These are phyloP conservation scores for Termitomyces sp. DNA, from an alignment of 768 basidiomycete genomes.

Conservation along the genomic window DNA sequence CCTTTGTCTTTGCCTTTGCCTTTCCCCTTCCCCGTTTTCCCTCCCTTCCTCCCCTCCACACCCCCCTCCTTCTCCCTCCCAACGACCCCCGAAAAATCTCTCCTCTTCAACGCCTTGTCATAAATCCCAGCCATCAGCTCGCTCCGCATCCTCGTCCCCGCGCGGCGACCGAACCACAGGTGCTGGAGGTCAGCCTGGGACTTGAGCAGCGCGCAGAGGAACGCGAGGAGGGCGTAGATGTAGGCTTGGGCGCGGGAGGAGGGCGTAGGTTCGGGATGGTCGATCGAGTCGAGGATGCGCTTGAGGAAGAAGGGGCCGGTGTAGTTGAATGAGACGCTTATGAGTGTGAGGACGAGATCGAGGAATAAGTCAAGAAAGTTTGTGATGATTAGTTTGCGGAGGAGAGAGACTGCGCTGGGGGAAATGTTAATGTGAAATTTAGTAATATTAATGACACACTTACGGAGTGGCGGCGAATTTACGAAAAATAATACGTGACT, in stretches of 20 bases:
- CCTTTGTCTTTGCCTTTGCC: background rate
- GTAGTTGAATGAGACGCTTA: conserved; percentile 76
- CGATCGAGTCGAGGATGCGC: conserved; percentile 58
- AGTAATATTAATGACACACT: conserved; percentile 8
- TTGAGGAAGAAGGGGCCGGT: conserved; percentile 84
- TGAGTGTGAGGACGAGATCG: conserved; percentile 64
- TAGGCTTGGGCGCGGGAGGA: conserved; percentile 36
- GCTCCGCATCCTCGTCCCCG: conserved; percentile 62
- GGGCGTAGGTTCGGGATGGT: conserved; percentile 34
- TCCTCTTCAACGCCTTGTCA: conserved; percentile 81
- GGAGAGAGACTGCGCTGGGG: conserved; percentile 25
- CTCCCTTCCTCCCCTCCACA: conserved; percentile 36
- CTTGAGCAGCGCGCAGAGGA: conserved; percentile 57
- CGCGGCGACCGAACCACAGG: conserved; percentile 80
- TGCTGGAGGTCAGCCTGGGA: conserved; percentile 70
- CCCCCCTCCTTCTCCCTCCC: conserved; percentile 36
- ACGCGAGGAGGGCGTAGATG: conserved; percentile 74
- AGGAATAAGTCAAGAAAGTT: conserved; percentile 48
- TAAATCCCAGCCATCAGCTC: conserved; percentile 87
- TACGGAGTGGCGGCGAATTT: conserved; percentile 39
- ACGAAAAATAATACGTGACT: conserved; percentile 60
- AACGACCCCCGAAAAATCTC: conserved; percentile 78
- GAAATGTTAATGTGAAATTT: background rate
- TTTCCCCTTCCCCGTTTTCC: conserved; percentile 12
- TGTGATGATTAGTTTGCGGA: conserved; percentile 39